Evolutionary conservation across 2,329 filamentous ascomycete species (phyloP).

Genomic region (Arthroderma sp.): DNA sequence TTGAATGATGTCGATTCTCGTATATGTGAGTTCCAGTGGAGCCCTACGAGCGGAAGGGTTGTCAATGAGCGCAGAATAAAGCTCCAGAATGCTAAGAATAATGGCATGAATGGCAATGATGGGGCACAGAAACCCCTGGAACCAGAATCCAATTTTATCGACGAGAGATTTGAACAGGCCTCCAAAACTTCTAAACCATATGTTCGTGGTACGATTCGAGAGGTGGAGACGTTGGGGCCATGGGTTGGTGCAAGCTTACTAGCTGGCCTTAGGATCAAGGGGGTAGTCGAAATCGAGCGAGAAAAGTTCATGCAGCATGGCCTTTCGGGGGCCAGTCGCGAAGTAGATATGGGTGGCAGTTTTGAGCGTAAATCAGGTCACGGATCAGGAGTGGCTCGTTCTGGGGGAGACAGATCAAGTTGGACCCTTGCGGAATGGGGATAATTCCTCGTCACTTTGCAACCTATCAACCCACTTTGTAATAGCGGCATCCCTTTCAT

Average conservation of each 20-base stretch:
- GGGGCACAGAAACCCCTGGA: constrained; percentile 1
- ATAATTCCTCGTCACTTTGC: not conserved
- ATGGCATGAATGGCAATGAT: not conserved
- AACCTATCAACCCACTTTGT: too few relatives aligned
- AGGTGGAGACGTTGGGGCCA: constrained; percentile 47
- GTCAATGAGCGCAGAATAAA: constrained; percentile 32
- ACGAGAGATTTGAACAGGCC: constrained; percentile 25
- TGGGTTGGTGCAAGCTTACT: constrained; percentile 54
- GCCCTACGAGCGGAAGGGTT: constrained; percentile 57
- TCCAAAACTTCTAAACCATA: constrained; percentile 23
- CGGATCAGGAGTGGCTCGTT: constrained; percentile 15
- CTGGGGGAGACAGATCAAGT: constrained; percentile 33
- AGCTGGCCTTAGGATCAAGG: constrained; percentile 45
- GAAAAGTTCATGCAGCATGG: constrained; percentile 46
- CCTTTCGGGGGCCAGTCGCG: constrained; percentile 33
- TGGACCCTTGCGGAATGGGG: constrained; percentile 37
- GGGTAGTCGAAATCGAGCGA: constrained; percentile 50
- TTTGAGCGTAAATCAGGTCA: constrained; percentile 28
- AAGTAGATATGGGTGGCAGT: constrained; percentile 23
- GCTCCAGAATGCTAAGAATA: not conserved
- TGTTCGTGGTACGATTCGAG: constrained; percentile 28
- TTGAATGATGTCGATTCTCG: constrained; percentile 60
- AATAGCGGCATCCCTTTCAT: too few relatives aligned
- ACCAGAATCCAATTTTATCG: constrained; percentile 33
- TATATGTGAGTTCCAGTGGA: constrained; percentile 60